phyloP scores from a whole-genome alignment of 2,329 filamentous ascomycete genomes.

The Apiospora phragmitis region DNA sequence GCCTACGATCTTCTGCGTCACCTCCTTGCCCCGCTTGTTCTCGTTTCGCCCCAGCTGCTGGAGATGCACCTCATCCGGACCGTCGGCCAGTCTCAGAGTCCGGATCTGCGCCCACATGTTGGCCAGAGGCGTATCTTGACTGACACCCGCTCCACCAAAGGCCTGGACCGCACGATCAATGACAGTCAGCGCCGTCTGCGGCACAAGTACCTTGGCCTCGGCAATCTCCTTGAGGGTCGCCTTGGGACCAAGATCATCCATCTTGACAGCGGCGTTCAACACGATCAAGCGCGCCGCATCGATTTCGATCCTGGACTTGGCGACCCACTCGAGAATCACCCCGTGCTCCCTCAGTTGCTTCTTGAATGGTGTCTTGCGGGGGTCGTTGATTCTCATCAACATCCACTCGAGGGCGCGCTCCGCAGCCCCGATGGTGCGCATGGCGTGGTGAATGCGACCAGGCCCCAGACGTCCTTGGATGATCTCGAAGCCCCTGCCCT shows the following conservation, averaged over 20 bases:
- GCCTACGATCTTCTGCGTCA: conserved; percentile 60
- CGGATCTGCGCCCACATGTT: conserved; percentile 78
- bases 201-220: conserved; percentile 90
- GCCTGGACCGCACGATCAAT: conserved; percentile 95
- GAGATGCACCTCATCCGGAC: conserved; percentile 93
- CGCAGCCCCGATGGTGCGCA: conserved; percentile 89
- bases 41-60: conserved; percentile 80
- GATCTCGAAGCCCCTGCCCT: conserved; percentile 95
- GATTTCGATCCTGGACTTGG: conserved; percentile 89
- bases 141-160: conserved; percentile 87
- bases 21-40: conserved; percentile 66
- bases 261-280: conserved; percentile 91
- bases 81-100: conserved; percentile 85
- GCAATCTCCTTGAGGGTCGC: conserved; percentile 90
- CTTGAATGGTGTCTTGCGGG: conserved; percentile 86
- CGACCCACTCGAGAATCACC: conserved; percentile 93
- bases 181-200: conserved; percentile 76
- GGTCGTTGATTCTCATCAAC: conserved; percentile 91
- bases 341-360: conserved; percentile 86
- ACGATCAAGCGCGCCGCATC: conserved; percentile 88
- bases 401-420: conserved; percentile 94
- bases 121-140: conserved; percentile 91
- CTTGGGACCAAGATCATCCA: conserved; percentile 88
- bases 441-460: conserved; percentile 95
- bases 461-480: conserved; percentile 96